phyloP scores from a whole-genome alignment of 2,329 filamentous ascomycete genomes.

The Penicillium sp. region DNA sequence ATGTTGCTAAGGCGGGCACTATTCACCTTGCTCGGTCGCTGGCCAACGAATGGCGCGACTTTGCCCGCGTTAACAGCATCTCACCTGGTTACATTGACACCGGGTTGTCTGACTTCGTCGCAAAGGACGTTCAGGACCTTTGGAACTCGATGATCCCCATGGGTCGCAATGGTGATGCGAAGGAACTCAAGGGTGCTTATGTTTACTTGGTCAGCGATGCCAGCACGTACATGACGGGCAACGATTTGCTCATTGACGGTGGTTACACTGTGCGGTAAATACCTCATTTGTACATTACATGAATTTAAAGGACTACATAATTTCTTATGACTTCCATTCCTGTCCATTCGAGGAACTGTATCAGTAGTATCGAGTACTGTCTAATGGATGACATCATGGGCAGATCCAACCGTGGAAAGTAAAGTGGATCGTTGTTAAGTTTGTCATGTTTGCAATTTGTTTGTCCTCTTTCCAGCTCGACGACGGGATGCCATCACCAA shows the following conservation, averaged over 20 bases:
- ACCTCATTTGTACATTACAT: slow-evolving; percentile 6
- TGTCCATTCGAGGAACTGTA: no score
- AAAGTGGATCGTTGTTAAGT: not conserved
- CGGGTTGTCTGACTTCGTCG: slow-evolving; percentile 63
- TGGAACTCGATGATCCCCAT: slow-evolving; percentile 61
- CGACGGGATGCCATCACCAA: not conserved
- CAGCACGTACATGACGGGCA: slow-evolving; percentile 49
- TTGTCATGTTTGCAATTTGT: not conserved
- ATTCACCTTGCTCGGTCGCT: slow-evolving; percentile 63
- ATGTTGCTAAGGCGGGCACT: slow-evolving; percentile 64
- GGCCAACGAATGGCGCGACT: slow-evolving; percentile 68
- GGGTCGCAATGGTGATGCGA: slow-evolving; percentile 60
- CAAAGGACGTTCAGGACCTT: slow-evolving; percentile 54
- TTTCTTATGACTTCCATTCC: not conserved
- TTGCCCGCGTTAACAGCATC: slow-evolving; percentile 66
- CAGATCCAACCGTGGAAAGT: no score
- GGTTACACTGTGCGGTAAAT: slow-evolving; percentile 46
- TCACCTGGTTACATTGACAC: slow-evolving; percentile 69
- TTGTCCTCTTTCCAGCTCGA: not conserved
- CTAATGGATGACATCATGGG: not conserved
- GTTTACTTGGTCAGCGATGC: slow-evolving; percentile 50
- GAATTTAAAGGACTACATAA: not conserved
- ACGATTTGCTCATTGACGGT: slow-evolving; percentile 49
- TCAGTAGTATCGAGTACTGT: no score
- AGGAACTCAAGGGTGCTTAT: slow-evolving; percentile 62